Evolutionary conservation across 1,284 basidiomycete species (phyloP).

Genomic region (Cryptococcus sp.): DNA sequence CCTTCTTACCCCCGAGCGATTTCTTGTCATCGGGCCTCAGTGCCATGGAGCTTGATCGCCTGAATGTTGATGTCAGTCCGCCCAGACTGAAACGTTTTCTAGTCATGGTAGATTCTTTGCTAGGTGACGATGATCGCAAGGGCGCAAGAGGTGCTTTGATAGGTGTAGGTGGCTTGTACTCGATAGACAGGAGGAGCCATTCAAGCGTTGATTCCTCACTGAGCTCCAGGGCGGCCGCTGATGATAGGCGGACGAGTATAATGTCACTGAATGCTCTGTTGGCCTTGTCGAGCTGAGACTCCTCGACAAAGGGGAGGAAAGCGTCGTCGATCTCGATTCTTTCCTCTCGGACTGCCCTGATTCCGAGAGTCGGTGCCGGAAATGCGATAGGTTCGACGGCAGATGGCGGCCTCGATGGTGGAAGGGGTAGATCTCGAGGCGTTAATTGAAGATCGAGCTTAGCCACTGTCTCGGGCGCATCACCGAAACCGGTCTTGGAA

Average conservation of each 20-base stretch:
- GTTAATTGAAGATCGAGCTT: slow-evolving; percentile 8
- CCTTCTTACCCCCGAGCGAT: too few species aligned
- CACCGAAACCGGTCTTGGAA: slow-evolving; percentile 15
- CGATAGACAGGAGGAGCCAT: too few species aligned
- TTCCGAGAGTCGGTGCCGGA: background rate
- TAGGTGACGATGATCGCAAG: too few species aligned
- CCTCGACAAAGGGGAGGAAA: slow-evolving; percentile 37
- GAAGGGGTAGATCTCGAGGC: background rate
- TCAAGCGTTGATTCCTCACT: too few species aligned
- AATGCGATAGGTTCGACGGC: background rate
- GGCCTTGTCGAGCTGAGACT: slow-evolving; percentile 33
- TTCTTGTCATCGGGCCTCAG: too few species aligned
- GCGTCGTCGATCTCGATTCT: slow-evolving; percentile 33
- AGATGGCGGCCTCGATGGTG: background rate
- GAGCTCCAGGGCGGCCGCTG: background rate
- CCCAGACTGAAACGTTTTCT: too few species aligned
- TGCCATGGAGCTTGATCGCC: too few species aligned
- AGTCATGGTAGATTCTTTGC: too few species aligned
- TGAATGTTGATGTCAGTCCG: too few species aligned
- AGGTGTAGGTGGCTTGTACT: too few species aligned
- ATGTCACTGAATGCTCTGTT: too few species aligned
- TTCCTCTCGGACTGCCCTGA: slow-evolving; percentile 15
- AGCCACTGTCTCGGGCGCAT: slow-evolving; percentile 2
- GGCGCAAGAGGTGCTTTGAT: too few species aligned
- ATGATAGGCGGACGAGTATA: slow-evolving; percentile 27